Evolutionary conservation across 2,329 filamentous ascomycete genomes (phyloP).

Genomic region (Huntiella abstrusa): DNA sequence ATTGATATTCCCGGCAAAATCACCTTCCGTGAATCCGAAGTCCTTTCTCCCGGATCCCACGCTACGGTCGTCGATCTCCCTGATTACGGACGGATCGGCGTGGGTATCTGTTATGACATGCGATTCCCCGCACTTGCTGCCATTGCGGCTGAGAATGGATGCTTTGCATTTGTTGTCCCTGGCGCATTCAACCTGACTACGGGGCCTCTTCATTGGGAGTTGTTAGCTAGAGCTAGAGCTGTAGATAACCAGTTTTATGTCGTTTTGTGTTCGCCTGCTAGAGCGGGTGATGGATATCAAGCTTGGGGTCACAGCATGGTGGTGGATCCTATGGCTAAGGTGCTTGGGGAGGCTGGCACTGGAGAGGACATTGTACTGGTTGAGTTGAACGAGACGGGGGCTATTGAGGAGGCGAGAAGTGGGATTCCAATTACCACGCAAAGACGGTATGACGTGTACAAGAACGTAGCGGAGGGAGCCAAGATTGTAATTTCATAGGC

Average conservation of each 20-base stretch:
- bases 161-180: constrained; percentile 77
- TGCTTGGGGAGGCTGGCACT: constrained; percentile 66
- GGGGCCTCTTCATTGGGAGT: constrained; percentile 75
- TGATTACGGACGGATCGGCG: constrained; percentile 67
- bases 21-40: constrained; percentile 75
- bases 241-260: constrained; percentile 93
- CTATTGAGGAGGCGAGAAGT: constrained; percentile 56
- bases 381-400: constrained; percentile 41
- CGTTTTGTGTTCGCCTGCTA: constrained; percentile 74
- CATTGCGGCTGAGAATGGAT: constrained; percentile 69
- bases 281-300: constrained; percentile 62
- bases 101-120: constrained; percentile 96
- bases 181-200: constrained; percentile 96
- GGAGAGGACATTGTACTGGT: constrained; percentile 56
- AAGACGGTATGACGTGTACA: constrained; percentile 86
- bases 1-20: constrained; percentile 96
- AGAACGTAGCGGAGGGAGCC: constrained; percentile 40
- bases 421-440: constrained; percentile 73
- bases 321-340: constrained; percentile 67
- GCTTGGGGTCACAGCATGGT: constrained; percentile 87
- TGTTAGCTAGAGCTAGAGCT: constrained; percentile 65
- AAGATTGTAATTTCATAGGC: constrained; percentile 8
- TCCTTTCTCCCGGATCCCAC: constrained; percentile 68
- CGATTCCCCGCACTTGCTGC: constrained; percentile 88
- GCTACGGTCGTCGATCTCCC: constrained; percentile 73